Evolutionary conservation across 306 rosid genomes (phyloP), one percentile per base, ranked within the genome.

Genomic region (Pyrus bretschneideri): DNA sequence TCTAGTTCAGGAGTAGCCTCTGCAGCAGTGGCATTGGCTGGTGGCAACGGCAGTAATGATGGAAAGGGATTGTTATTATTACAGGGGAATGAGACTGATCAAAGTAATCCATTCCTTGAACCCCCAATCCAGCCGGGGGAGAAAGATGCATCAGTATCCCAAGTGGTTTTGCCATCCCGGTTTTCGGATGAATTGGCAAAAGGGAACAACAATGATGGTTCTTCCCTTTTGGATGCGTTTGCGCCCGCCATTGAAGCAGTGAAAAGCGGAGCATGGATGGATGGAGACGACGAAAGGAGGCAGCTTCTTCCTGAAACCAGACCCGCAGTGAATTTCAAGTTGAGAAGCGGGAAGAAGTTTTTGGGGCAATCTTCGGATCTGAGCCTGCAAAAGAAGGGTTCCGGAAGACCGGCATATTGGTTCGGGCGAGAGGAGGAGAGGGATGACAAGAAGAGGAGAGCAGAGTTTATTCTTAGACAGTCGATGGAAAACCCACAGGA

Each of bases 401-500:
- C 69, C 54, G 88, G 76, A 67, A 81, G 89, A 42, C 54, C 84
- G 6, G 79, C 77, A 1, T 67, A 73, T 57, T 83, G 85, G 83
- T 84, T 78, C 67, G 88, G 86, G 13, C 85, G 90, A 73, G 96
- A 90, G 38, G 96, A 92, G 15, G 97, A 92, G 76, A 86, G 97
- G 52, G 97, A 95, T 57, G 98, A 94, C 62, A 94, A 87, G 91
- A 94, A 91, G 87, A 87, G 96, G 77, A 88, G 96, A 80, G 96
- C 97, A 3, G 97, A 90, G 86, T 87, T 83, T 84, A 94, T 93
- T 83, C 90, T 93, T 67, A 90, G 89, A 76, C 97, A 90, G 40
- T 83, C 98, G 65, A 84, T 88, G 86, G 93, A 90, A 83, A 90
- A 87, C 62, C 91, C 97, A 4, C 96, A 90, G 68, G 98, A 94